These are phyloP conservation scores for Mycosarcoma mackinlayi DNA, from an alignment of 1,284 basidiomycete species.

Conservation along the genomic window DNA sequence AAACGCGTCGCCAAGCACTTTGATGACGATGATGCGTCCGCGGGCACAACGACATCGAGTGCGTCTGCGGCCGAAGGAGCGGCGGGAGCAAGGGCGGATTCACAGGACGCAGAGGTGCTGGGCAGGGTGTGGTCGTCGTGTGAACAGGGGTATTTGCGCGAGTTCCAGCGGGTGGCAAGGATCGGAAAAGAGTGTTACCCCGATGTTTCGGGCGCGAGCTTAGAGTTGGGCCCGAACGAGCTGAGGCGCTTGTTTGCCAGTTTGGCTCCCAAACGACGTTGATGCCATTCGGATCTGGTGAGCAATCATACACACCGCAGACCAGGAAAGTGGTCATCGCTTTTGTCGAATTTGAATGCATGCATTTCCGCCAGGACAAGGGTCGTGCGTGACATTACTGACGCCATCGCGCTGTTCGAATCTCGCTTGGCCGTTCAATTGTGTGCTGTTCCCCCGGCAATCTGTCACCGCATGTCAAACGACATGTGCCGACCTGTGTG, in stretches of 20 bases:
- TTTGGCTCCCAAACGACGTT: constrained; percentile 22
- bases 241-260: constrained; percentile 33
- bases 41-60: too few species aligned
- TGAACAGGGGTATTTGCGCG: constrained; percentile 43
- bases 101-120: constrained; percentile 44
- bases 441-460: too few species aligned
- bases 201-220: constrained; percentile 9
- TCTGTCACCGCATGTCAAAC: too few species aligned
- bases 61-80: neutral
- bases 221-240: constrained; percentile 37
- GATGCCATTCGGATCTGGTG: too few species aligned
- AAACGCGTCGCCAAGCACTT: constrained; percentile 97
- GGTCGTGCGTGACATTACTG: too few species aligned
- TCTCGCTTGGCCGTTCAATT: neutral
- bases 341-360: too few species aligned
- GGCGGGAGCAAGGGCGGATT: constrained; percentile 1
- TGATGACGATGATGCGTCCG: constrained; percentile 72
- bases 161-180: constrained; percentile 39
- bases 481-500: too few species aligned
- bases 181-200: constrained; percentile 52
- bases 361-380: too few species aligned
- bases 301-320: too few species aligned
- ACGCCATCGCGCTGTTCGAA: neutral
- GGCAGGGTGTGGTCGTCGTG: constrained; percentile 45
- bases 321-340: too few species aligned